A percentile compares a stretch with the other conserved stretches of the same genome.
These are phyloP conservation scores for Colletotrichum sublineola DNA, from an alignment of 2,329 filamentous ascomycete species.

Conservation along the genomic window DNA sequence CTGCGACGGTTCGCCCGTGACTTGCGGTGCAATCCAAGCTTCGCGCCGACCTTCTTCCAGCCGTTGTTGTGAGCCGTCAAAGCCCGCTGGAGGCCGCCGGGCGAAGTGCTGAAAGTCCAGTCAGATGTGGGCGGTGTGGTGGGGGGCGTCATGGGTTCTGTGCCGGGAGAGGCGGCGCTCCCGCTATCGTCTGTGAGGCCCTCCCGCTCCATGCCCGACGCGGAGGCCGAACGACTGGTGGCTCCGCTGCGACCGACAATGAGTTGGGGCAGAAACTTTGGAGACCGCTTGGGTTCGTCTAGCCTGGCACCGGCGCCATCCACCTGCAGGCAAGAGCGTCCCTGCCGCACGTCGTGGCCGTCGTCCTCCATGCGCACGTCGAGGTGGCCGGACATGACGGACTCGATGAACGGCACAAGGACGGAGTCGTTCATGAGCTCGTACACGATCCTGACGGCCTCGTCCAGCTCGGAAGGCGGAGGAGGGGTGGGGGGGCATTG, in stretches of 20 bases:
- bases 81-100: conserved; percentile 66
- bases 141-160: conserved; percentile 80
- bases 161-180: conserved; percentile 68
- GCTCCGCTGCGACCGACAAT: conserved; percentile 54
- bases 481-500: conserved; percentile 73
- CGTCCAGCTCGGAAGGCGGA: conserved; percentile 80
- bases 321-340: conserved; percentile 56
- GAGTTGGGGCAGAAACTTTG: conserved; percentile 61
- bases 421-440: conserved; percentile 99
- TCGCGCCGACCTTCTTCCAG: conserved; percentile 75
- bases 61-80: conserved; percentile 68
- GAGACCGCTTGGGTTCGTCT: conserved; percentile 59
- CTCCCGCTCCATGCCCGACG: conserved; percentile 61
- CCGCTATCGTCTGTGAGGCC: conserved; percentile 75
- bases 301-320: conserved; percentile 51
- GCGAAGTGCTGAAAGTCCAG: conserved; percentile 65
- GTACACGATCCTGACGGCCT: conserved; percentile 88
- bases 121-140: conserved; percentile 77
- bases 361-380: conserved; percentile 55
- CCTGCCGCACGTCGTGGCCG: conserved; percentile 52
- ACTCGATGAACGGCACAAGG: conserved; percentile 89
- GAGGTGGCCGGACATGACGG: conserved; percentile 57
- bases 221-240: conserved; percentile 58
- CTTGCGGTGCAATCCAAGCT: conserved; percentile 70
- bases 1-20: conserved; percentile 60